phyloP scores from a whole-genome alignment of 768 basidiomycete species.

The Chiua virens region DNA sequence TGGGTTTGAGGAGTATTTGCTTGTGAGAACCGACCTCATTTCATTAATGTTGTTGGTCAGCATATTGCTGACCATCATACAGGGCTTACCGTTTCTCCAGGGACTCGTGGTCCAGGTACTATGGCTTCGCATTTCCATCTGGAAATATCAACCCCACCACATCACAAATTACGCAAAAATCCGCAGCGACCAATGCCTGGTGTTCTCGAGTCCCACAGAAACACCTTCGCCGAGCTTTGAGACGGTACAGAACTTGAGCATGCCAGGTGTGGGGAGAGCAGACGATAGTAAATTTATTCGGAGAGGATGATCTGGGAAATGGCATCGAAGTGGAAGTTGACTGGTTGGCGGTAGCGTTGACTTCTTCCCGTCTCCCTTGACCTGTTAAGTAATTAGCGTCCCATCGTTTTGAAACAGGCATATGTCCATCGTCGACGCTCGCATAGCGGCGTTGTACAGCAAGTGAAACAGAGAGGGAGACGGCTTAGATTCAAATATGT shows the following conservation, averaged over 20 bases:
- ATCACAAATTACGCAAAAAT: constrained; percentile 20
- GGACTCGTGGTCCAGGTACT: constrained; percentile 25
- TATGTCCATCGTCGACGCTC: no score
- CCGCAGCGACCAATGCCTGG: constrained; percentile 15
- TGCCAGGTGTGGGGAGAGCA: constrained; percentile 18
- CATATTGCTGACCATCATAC: neutral
- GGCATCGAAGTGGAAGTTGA: constrained; percentile 12
- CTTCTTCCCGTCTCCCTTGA: neutral
- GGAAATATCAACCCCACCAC: constrained; percentile 21
- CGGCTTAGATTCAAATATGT: no score
- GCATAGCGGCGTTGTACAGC: no score
- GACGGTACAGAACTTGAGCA: constrained; percentile 10
- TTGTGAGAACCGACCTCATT: constrained; percentile 7
- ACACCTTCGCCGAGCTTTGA: constrained; percentile 14
- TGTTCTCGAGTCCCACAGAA: constrained; percentile 9
- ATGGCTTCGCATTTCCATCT: constrained; percentile 28
- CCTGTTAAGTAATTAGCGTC: neutral
- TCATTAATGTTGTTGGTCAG: neutral
- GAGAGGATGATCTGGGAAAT: constrained; percentile 3
- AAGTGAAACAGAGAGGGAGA: no score
- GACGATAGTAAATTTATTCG: constrained; percentile 6
- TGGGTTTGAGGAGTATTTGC: constrained; percentile 18
- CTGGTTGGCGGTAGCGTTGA: neutral
- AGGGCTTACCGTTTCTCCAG: constrained; percentile 32
- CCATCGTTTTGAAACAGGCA: neutral